A percentile compares a stretch with the other conserved stretches of the same genome.
These are phyloP conservation scores for Collybia sp. DNA, from an alignment of 768 basidiomycete species.

Conservation along the genomic window DNA sequence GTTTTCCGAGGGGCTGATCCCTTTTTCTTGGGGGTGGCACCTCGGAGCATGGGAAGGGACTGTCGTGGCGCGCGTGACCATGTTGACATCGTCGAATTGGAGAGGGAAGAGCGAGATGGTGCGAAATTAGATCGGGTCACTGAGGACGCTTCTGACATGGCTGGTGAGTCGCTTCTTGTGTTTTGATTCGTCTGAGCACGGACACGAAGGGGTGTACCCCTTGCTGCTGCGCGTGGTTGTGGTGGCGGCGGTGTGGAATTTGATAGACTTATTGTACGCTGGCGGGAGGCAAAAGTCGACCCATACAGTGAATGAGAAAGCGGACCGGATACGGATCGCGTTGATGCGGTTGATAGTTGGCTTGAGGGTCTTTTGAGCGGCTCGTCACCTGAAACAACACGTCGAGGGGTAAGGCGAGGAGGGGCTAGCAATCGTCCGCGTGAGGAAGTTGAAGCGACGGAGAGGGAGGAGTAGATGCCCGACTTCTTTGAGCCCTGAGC, in stretches of 20 bases:
- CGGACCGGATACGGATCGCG: conserved; percentile 71
- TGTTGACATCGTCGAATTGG: conserved; percentile 46
- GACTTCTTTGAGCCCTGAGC: conserved; percentile 23
- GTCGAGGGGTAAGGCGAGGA: conserved; percentile 39
- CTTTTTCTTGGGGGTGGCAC: conserved; percentile 44
- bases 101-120: conserved; percentile 32
- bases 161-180: conserved; percentile 50
- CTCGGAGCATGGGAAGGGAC: conserved; percentile 45
- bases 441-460: conserved; percentile 28
- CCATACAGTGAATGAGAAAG: conserved; percentile 42
- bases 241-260: conserved; percentile 30
- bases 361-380: conserved; percentile 50
- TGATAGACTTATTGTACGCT: conserved; percentile 67
- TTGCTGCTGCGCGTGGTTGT: conserved; percentile 20
- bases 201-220: conserved; percentile 27
- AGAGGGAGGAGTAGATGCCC: conserved; percentile 34
- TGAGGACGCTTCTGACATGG: conserved; percentile 55
- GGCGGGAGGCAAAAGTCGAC: conserved; percentile 81
- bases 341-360: conserved; percentile 50
- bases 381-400: conserved; percentile 42
- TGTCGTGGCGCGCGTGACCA: conserved; percentile 69
- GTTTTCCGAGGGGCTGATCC: conserved; percentile 44
- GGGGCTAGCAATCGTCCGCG: conserved; percentile 43
- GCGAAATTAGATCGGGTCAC: conserved; percentile 36
- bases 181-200: conserved; percentile 33